phyloP scores from a whole-genome alignment of 345 rosid genomes.

The Moringa oleifera region DNA sequence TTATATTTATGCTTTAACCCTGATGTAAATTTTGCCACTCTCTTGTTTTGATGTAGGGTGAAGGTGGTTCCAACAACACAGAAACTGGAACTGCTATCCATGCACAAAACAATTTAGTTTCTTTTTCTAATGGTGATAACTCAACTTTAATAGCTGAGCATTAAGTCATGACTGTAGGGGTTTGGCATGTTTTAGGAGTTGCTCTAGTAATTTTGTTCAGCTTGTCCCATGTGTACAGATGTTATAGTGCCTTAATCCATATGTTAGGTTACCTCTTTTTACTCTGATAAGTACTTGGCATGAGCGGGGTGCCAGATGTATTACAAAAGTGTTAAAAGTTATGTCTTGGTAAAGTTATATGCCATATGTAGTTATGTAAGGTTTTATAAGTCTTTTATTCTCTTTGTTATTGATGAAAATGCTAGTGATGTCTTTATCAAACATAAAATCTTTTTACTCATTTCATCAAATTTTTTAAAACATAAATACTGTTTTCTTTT shows the following conservation, averaged over 20 bases:
- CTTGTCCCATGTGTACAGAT: slow-evolving; percentile 41
- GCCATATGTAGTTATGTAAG: slow-evolving; percentile 4
- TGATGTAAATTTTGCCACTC: not conserved
- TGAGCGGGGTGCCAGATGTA: slow-evolving; percentile 18
- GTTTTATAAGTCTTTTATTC: too few species aligned
- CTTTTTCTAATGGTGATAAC: slow-evolving; percentile 40
- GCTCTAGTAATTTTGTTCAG: slow-evolving; percentile 16
- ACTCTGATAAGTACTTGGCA: slow-evolving; percentile 3
- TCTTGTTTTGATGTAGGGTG: slow-evolving; percentile 28
- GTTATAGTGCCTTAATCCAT: slow-evolving; percentile 30
- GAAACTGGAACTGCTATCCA: slow-evolving; percentile 35
- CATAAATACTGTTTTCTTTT: too few species aligned
- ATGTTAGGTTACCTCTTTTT: slow-evolving; percentile 22
- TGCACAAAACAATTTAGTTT: slow-evolving; percentile 31
- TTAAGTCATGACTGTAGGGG: slow-evolving; percentile 10
- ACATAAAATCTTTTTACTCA: too few species aligned
- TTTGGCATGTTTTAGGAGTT: slow-evolving; percentile 15
- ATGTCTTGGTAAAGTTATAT: not conserved
- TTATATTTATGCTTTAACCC: not conserved
- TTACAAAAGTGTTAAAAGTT: slow-evolving; percentile 12
- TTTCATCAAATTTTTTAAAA: too few species aligned
- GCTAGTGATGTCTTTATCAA: too few species aligned
- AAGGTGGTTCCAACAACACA: slow-evolving; percentile 41
- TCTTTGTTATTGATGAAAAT: too few species aligned
- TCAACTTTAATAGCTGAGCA: slow-evolving; percentile 34